These are phyloP conservation scores for Pseudonitzschia multistriata DNA, from an alignment of 108 stramenopile genomes.

Conservation along the genomic window DNA sequence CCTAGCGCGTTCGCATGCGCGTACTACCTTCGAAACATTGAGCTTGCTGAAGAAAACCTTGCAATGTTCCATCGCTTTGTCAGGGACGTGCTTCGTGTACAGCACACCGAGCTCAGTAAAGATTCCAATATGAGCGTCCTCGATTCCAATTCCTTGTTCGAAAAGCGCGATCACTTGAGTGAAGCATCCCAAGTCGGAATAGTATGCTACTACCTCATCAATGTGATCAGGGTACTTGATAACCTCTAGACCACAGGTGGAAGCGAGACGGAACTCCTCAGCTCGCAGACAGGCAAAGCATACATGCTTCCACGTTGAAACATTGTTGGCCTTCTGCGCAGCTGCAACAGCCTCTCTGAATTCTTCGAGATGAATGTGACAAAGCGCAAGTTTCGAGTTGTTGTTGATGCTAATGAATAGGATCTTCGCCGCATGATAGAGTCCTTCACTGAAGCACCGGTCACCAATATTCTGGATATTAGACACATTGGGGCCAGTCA, in stretches of 20 bases:
- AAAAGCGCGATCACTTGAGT: conserved; percentile 95
- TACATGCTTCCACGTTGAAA: conserved; percentile 99
- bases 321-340: conserved; percentile 97
- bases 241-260: conserved; percentile 96
- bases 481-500: conserved; percentile 97
- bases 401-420: conserved; percentile 98
- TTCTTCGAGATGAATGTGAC: conserved; percentile 96
- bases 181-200: conserved; percentile 96
- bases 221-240: conserved; percentile 99
- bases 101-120: conserved; percentile 99
- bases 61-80: conserved; percentile 99
- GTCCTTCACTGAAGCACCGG: conserved; percentile 93
- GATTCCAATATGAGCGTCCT: conserved; percentile 98
- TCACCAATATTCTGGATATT: conserved; percentile 97
- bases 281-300: conserved; percentile 95
- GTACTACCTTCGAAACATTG: conserved; percentile 97
- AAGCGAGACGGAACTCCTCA: conserved; percentile 96
- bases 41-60: conserved; percentile 97
- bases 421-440: conserved; percentile 97
- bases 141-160: conserved; percentile 97
- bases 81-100: conserved; percentile 98
- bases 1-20: conserved; percentile 97
- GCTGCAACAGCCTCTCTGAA: conserved; percentile 99
- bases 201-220: conserved; percentile 97
- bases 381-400: conserved; percentile 99